phyloP scores from a whole-genome alignment of 163 green algal species.

The Dunaliella salina region DNA sequence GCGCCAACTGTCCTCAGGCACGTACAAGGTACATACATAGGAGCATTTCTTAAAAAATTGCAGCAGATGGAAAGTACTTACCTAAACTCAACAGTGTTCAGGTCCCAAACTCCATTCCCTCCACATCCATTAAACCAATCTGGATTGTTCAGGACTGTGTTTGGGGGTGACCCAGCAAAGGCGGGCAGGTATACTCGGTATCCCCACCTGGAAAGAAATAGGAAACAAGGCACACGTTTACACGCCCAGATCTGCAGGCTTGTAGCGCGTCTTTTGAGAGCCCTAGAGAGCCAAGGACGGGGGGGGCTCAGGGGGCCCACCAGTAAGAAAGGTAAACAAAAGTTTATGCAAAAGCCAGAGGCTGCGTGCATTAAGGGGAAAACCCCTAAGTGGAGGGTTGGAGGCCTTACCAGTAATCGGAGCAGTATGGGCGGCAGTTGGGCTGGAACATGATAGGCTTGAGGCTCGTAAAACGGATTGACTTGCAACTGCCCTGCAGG shows the following conservation, averaged over 20 bases:
- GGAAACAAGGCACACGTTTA: not conserved
- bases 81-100: constrained; percentile 20
- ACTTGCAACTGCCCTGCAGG: constrained; percentile 18
- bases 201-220: constrained; percentile 3
- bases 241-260: too few species aligned
- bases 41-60: too few species aligned
- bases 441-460: constrained; percentile 25
- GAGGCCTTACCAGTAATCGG: constrained; percentile 14
- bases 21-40: too few species aligned
- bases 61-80: not conserved
- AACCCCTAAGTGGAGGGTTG: too few species aligned
- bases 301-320: too few species aligned
- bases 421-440: constrained; percentile 2
- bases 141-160: constrained; percentile 16
- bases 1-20: too few species aligned
- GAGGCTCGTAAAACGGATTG: constrained; percentile 8
- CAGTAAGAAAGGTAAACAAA: too few species aligned
- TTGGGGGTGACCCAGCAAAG: constrained; percentile 1
- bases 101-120: constrained; percentile 20
- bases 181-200: constrained; percentile 18
- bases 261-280: too few species aligned
- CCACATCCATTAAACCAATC: constrained; percentile 11
- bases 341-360: too few species aligned
- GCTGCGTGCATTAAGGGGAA: too few species aligned
- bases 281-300: too few species aligned